Conservation (phyloP, 257 asterid species). For the Rauvolfia tetraphylla region DNA sequence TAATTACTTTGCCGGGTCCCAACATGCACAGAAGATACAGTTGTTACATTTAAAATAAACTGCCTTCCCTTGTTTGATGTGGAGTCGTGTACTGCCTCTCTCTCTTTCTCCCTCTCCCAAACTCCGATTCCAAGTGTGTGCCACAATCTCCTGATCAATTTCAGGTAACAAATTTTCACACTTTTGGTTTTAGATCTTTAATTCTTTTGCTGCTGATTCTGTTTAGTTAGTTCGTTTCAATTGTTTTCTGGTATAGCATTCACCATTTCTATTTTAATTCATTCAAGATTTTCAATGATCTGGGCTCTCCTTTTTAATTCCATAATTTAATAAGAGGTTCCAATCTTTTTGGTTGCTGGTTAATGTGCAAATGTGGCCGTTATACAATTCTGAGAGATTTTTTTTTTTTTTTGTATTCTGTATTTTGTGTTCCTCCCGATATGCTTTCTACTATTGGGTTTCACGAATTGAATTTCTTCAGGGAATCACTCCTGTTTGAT, state of each 20-base stretch:
- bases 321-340: neutral
- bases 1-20: neutral
- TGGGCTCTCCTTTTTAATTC: neutral
- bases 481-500: neutral
- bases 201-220: neutral
- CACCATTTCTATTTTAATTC: neutral
- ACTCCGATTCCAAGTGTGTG: neutral
- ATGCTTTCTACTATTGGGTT: neutral
- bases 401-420: neutral
- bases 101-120: too few relatives aligned
- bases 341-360: neutral
- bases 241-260: neutral
- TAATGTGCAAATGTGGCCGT: neutral
- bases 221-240: neutral
- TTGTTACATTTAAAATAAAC: neutral
- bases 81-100: neutral
- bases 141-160: constrained; percentile 11
- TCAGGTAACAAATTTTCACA: neutral
- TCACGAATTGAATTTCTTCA: neutral
- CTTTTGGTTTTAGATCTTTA: constrained; percentile 2
- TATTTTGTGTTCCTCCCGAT: neutral
- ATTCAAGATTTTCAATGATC: neutral
- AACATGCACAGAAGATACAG: constrained; percentile 4
- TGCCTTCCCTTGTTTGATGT: neutral
- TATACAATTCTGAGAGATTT: neutral